phyloP scores from a whole-genome alignment of 2,329 filamentous ascomycete species.

The Westerdykella ornata region DNA sequence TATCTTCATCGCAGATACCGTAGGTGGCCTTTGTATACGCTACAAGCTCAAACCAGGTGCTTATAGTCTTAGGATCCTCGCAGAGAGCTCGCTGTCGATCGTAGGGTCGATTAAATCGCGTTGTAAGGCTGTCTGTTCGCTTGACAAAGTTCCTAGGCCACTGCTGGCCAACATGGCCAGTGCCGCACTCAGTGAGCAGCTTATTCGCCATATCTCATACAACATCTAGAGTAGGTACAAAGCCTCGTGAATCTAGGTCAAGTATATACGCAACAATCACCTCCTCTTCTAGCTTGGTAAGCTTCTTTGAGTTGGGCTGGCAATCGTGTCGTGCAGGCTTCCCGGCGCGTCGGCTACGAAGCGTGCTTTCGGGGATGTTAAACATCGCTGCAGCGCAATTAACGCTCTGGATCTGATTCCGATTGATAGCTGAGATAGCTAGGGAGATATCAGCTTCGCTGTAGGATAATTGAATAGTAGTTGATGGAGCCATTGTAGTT shows the following conservation, averaged over 20 bases:
- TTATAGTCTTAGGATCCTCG: slow-evolving; percentile 5
- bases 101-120: slow-evolving; percentile 5
- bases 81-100: slow-evolving; percentile 11
- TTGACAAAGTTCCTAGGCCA: slow-evolving; percentile 5
- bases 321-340: slow-evolving; percentile 5
- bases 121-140: slow-evolving; percentile 1
- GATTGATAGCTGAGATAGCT: slow-evolving; percentile 11
- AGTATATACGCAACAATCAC: slow-evolving; percentile 6
- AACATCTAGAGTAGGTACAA: slow-evolving; percentile 5
- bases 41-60: slow-evolving; percentile 2
- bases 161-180: slow-evolving; percentile 2
- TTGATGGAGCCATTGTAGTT: slow-evolving; percentile 8
- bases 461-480: slow-evolving; percentile 7
- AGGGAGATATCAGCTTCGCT: slow-evolving; percentile 8
- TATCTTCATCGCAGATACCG: slow-evolving; percentile 6
- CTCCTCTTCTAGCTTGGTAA: too few species aligned
- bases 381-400: slow-evolving; percentile 3
- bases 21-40: slow-evolving; percentile 2
- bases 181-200: slow-evolving; percentile 4
- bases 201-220: slow-evolving; percentile 9
- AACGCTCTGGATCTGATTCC: slow-evolving; percentile 3
- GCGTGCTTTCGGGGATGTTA: slow-evolving; percentile 4
- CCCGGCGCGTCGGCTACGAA: slow-evolving; percentile 5
- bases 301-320: too few species aligned
- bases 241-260: slow-evolving; percentile 6